Evolutionary conservation across 2,329 filamentous ascomycete genomes (phyloP).

Genomic region (Monilinia vaccinii-corymbosi): DNA sequence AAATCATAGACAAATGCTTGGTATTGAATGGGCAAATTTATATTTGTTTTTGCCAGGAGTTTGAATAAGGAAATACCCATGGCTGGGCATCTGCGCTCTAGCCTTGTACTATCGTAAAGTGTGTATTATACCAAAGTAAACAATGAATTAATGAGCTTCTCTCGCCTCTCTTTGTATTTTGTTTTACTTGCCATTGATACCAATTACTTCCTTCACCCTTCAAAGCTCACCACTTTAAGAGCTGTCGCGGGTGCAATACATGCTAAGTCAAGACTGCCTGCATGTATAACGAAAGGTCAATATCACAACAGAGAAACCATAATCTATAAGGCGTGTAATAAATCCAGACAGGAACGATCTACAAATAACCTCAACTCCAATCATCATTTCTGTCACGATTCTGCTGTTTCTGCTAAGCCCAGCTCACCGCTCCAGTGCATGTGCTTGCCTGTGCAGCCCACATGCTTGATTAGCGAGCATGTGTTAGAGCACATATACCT

Average conservation of each 20-base stretch:
- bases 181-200: background rate
- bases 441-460: no score
- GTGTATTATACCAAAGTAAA: background rate
- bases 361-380: background rate
- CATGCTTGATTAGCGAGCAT: no score
- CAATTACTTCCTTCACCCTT: no score
- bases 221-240: no score
- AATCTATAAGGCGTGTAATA: background rate
- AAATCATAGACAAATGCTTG: background rate
- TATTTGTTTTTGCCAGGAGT: background rate
- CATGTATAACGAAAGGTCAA: background rate
- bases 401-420: no score
- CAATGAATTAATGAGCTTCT: background rate
- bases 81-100: background rate
- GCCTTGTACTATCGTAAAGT: background rate
- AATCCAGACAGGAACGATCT: background rate
- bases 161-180: background rate
- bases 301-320: background rate
- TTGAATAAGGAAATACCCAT: constrained; percentile 1
- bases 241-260: background rate
- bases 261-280: background rate
- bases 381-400: no score
- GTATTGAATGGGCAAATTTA: background rate
- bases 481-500: no score
- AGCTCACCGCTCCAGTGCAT: no score